Conservation (phyloP, 345 rosid genomes). For the Viola odorata region DNA sequence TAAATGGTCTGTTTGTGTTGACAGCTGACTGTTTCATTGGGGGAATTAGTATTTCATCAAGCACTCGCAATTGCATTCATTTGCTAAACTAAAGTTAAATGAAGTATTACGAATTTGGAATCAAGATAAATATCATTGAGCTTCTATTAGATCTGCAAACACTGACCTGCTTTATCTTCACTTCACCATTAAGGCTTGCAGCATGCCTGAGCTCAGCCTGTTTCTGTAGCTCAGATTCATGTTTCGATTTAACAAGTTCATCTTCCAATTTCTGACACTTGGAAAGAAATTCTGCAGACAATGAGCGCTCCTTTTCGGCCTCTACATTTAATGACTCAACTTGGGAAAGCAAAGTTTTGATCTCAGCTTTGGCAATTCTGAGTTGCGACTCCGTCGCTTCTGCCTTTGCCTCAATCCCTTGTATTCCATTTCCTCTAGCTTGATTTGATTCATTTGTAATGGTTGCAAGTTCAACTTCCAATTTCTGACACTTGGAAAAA, state of each 20-base stretch:
- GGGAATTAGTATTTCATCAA: no score
- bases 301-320: conserved; percentile 25
- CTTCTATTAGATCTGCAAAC: background rate
- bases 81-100: background rate
- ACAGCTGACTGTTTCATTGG: no score
- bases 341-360: conserved; percentile 38
- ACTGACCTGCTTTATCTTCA: conserved; percentile 61
- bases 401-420: conserved; percentile 31
- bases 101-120: background rate
- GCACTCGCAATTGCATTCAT: no score
- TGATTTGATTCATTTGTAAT: conserved; percentile 33
- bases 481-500: conserved; percentile 30
- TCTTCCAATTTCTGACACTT: conserved; percentile 43
- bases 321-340: conserved; percentile 39
- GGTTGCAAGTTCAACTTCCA: conserved; percentile 48
- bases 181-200: conserved; percentile 33
- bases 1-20: no score
- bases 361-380: conserved; percentile 43
- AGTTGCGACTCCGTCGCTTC: conserved; percentile 50
- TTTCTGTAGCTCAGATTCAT: conserved; percentile 33
- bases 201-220: conserved; percentile 26
- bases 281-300: conserved; percentile 22
- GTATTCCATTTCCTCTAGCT: conserved; percentile 43
- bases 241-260: conserved; percentile 49
- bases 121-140: background rate